Conservation (phyloP, 371 early-diverging fungal species). For the Lichtheimia ornata region DNA sequence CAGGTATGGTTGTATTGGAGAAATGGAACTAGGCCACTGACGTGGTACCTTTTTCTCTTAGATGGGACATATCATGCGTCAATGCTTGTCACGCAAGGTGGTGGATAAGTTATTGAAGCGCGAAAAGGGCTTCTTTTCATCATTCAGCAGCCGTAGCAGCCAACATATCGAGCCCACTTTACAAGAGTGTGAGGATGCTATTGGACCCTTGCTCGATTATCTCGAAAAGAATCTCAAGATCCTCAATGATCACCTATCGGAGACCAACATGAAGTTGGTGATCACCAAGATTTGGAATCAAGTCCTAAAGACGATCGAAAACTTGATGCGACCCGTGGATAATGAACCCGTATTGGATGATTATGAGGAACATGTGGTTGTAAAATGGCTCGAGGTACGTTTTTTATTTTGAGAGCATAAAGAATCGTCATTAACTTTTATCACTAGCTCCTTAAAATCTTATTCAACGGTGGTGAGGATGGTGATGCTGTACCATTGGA, state of each 20-base stretch:
- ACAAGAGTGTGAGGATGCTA: constrained; percentile 74
- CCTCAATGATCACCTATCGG: constrained; percentile 73
- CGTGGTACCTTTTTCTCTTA: constrained; percentile 13
- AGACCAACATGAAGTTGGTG: constrained; percentile 76
- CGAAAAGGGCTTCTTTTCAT: constrained; percentile 44
- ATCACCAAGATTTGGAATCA: constrained; percentile 87
- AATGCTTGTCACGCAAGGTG: constrained; percentile 48
- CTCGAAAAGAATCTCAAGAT: constrained; percentile 82
- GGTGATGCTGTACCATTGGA: constrained; percentile 77
- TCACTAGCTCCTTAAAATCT: constrained; percentile 72
- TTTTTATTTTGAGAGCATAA: not conserved
- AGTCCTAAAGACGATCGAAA: constrained; percentile 69
- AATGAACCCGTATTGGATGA: constrained; percentile 67
- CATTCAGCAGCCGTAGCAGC: constrained; percentile 27
- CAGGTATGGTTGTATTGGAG: constrained; percentile 38
- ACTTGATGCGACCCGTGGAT: constrained; percentile 71
- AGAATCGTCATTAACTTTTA: constrained; percentile 13
- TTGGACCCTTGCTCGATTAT: constrained; percentile 82
- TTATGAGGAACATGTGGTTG: constrained; percentile 72
- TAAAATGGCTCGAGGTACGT: constrained; percentile 66
- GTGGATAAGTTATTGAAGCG: constrained; percentile 39
- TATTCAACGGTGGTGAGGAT: constrained; percentile 87
- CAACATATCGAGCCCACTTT: constrained; percentile 44
- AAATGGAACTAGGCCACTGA: not conserved
- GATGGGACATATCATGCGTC: constrained; percentile 62